These are phyloP conservation scores for Cutaneotrichosporon daszewskae DNA, from an alignment of 1,284 basidiomycete genomes.

Conservation along the genomic window DNA sequence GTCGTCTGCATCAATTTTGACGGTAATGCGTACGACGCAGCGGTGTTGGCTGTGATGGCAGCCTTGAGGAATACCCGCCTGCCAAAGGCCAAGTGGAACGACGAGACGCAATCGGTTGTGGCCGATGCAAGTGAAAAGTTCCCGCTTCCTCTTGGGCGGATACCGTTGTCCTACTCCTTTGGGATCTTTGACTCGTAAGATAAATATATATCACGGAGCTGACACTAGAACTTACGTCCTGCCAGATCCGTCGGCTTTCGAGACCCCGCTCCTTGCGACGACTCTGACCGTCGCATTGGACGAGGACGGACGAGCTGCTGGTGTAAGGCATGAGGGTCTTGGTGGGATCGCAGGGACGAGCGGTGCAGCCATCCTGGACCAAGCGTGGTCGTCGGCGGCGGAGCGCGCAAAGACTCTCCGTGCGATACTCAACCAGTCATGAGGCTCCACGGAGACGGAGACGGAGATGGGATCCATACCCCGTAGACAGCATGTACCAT, in stretches of 20 bases:
- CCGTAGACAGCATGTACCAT: no score
- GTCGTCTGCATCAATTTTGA: conserved; percentile 94
- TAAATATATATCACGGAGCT: conserved; percentile 1
- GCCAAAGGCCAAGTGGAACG: conserved; percentile 67
- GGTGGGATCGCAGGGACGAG: conserved; percentile 52
- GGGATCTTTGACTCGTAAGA: conserved; percentile 73
- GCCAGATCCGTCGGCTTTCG: conserved; percentile 81
- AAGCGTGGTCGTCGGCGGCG: conserved; percentile 37
- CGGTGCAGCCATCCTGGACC: conserved; percentile 30
- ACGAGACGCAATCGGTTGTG: conserved; percentile 60
- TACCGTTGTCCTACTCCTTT: conserved; percentile 65
- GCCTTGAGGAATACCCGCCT: conserved; percentile 73
- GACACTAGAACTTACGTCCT: conserved; percentile 56
- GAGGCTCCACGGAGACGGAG: no score
- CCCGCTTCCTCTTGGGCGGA: conserved; percentile 50
- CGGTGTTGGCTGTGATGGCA: conserved; percentile 77
- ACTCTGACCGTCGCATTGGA: conserved; percentile 63
- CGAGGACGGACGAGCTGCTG: conserved; percentile 52
- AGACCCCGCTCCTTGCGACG: conserved; percentile 74
- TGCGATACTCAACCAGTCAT: conserved; percentile 5
- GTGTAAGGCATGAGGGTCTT: conserved; percentile 54
- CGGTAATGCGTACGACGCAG: conserved; percentile 88
- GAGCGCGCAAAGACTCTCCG: conserved; percentile 31
- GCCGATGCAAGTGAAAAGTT: conserved; percentile 57
- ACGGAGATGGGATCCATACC: no score